Percentiles rank a stretch among this genome's conserved stretches.
Conservation (phyloP, 805 yeast species). For the Scheffersomyces spartinae region DNA sequence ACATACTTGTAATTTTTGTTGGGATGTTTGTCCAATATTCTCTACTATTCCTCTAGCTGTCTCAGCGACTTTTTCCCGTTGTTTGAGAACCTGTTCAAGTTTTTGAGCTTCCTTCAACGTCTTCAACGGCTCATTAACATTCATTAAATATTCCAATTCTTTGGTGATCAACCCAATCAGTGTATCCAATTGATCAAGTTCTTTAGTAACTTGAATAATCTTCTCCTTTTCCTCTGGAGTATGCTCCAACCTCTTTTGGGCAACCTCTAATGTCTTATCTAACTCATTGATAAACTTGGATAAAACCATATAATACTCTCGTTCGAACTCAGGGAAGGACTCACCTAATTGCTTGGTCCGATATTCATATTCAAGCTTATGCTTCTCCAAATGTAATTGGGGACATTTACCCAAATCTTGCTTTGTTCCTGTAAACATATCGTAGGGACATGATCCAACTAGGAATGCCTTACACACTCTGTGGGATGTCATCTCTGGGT, state of each 20-base stretch:
- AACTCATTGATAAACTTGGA: constrained; percentile 54
- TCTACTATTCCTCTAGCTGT: constrained; percentile 53
- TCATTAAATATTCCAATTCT: constrained; percentile 46
- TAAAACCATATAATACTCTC: constrained; percentile 37
- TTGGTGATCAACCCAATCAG: constrained; percentile 55
- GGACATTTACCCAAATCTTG: constrained; percentile 77
- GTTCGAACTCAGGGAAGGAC: constrained; percentile 38
- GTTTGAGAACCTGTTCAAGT: constrained; percentile 31
- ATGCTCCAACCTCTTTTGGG: constrained; percentile 54
- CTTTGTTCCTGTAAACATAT: constrained; percentile 70
- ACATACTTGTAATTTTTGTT: constrained; percentile 85
- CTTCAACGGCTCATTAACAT: constrained; percentile 37
- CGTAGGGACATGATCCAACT: constrained; percentile 84
- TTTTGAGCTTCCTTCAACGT: constrained; percentile 38
- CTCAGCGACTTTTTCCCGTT: constrained; percentile 42
- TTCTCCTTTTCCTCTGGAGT: constrained; percentile 64
- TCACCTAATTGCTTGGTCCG: constrained; percentile 27
- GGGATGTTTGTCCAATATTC: constrained; percentile 72
- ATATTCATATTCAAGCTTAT: constrained; percentile 57
- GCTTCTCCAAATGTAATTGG: constrained; percentile 60
- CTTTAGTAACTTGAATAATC: constrained; percentile 41
- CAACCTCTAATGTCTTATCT: constrained; percentile 50
- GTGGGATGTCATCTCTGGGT: constrained; percentile 28
- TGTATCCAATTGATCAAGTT: constrained; percentile 50
- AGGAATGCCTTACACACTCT: constrained; percentile 69